Percentiles rank a stretch among this genome's conserved stretches.
Conservation (phyloP, 1,284 basidiomycete species). For the Papiliotrema fonsecae region DNA sequence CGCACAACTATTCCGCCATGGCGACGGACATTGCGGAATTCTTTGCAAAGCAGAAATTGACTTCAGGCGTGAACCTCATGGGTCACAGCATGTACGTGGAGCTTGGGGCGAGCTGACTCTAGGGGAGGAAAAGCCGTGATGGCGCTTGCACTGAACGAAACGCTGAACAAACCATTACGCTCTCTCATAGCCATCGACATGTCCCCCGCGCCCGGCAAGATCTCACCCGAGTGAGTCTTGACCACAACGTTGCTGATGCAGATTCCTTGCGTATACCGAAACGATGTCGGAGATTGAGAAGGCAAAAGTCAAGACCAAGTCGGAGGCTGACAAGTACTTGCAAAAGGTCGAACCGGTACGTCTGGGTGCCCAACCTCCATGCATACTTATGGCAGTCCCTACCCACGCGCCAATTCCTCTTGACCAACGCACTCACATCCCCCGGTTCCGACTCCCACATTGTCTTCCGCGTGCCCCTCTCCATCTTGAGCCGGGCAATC, state of each 20-base stretch:
- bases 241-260: conserved; percentile 10
- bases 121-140: conserved; percentile 57
- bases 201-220: conserved; percentile 51
- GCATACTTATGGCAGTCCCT: conserved; percentile 36
- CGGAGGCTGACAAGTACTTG: conserved; percentile 53
- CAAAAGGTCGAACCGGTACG: conserved; percentile 49
- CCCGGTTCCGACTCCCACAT: conserved; percentile 28
- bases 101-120: background rate
- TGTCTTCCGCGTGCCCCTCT: conserved; percentile 53
- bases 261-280: conserved; percentile 49
- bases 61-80: conserved; percentile 49
- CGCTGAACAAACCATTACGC: conserved; percentile 43
- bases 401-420: conserved; percentile 54
- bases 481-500: conserved; percentile 48
- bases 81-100: conserved; percentile 54
- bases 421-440: conserved; percentile 52
- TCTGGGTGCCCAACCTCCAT: background rate
- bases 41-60: conserved; percentile 44
- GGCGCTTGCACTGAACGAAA: conserved; percentile 50
- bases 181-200: conserved; percentile 55
- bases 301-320: conserved; percentile 46
- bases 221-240: conserved; percentile 51
- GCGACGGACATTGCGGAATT: conserved; percentile 50
- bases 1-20: conserved; percentile 51
- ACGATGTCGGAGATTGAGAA: conserved; percentile 53